Evolutionary conservation across 2,329 filamentous ascomycete species (phyloP).

Genomic region (Diaporthe ilicicola): DNA sequence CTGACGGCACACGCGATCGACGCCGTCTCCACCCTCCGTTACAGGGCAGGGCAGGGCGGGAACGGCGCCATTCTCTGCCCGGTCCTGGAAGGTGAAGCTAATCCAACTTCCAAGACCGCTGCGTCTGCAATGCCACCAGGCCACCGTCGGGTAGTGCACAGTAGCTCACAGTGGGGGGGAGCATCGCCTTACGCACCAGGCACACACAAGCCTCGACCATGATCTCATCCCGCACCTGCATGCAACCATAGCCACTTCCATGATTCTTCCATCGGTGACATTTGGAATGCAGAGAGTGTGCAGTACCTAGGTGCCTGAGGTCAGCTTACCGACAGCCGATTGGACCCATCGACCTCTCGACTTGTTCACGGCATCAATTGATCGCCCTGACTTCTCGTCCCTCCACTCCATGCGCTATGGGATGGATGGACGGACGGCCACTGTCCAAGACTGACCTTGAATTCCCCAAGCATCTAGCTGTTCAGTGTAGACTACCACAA

Average conservation of each 20-base stretch:
- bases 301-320: not conserved
- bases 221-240: slow-evolving; percentile 8
- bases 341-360: slow-evolving; percentile 5
- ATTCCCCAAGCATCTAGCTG: no score
- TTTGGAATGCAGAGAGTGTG: not conserved
- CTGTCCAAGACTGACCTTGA: no score
- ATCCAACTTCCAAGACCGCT: slow-evolving; percentile 9
- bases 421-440: no score
- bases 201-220: slow-evolving; percentile 5
- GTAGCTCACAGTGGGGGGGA: not conserved
- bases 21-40: not conserved
- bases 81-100: slow-evolving; percentile 1
- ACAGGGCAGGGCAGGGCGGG: not conserved
- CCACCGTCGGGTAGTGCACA: slow-evolving; percentile 7
- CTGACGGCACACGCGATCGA: slow-evolving; percentile 21
- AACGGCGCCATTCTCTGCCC: not conserved
- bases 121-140: not conserved
- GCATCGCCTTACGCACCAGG: not conserved
- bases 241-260: slow-evolving; percentile 12
- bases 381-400: not conserved
- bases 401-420: not conserved
- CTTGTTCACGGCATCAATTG: not conserved
- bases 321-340: slow-evolving; percentile 15
- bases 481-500: no score
- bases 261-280: slow-evolving; percentile 14